A percentile compares a stretch with the other conserved stretches of the same genome.
Conservation (phyloP, 169 alveolate species). For the Blepharisma undulans region DNA sequence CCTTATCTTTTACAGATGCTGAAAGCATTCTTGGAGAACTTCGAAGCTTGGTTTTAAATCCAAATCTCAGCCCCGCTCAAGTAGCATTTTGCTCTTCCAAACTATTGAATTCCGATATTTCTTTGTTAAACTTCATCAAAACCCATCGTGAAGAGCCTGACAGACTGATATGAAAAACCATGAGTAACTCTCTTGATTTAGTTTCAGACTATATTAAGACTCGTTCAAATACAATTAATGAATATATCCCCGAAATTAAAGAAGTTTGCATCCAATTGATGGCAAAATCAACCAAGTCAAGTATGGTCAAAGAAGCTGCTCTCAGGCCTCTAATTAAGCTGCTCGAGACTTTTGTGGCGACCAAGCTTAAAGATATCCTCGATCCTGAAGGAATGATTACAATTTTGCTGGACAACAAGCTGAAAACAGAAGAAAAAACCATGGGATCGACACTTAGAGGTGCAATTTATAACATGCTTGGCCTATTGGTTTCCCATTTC, state of each 20-base stretch:
- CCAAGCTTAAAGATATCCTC: slow-evolving; percentile 40
- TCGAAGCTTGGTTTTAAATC: not conserved
- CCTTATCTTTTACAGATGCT: slow-evolving; percentile 33
- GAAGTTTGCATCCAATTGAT: slow-evolving; percentile 44
- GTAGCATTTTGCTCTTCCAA: slow-evolving; percentile 56
- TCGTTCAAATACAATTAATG: slow-evolving; percentile 43
- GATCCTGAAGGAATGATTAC: slow-evolving; percentile 48
- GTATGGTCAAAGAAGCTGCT: slow-evolving; percentile 57
- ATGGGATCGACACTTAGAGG: slow-evolving; percentile 60
- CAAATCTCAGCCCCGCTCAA: not conserved
- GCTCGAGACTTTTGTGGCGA: slow-evolving; percentile 35
- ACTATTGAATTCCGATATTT: slow-evolving; percentile 53
- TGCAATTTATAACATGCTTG: slow-evolving; percentile 57
- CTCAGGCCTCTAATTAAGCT: slow-evolving; percentile 54
- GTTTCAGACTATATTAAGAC: slow-evolving; percentile 49
- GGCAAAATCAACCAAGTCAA: slow-evolving; percentile 47
- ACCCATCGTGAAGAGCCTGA: slow-evolving; percentile 45
- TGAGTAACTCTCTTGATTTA: slow-evolving; percentile 43
- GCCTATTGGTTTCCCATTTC: slow-evolving; percentile 50
- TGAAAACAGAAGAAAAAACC: slow-evolving; percentile 60
- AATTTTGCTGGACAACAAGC: slow-evolving; percentile 23
- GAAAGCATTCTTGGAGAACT: slow-evolving; percentile 28
- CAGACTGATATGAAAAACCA: slow-evolving; percentile 51
- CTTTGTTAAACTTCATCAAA: slow-evolving; percentile 51
- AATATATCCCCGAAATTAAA: slow-evolving; percentile 46